phyloP scores from a whole-genome alignment of 345 rosid species.

The Ailanthus altissimus region DNA sequence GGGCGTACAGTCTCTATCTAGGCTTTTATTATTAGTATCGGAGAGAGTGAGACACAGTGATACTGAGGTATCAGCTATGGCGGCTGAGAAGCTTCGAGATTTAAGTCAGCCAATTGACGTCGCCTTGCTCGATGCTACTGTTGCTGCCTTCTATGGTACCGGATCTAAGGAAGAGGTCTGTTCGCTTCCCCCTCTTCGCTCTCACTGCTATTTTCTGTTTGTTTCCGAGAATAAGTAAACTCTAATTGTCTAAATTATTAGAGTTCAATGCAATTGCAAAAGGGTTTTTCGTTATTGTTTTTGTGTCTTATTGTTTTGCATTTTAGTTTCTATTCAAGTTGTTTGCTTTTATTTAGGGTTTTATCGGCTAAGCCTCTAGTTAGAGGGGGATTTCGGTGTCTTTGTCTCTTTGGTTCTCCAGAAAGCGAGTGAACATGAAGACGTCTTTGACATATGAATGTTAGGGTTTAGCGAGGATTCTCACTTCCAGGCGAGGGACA shows the following conservation, averaged over 20 bases:
- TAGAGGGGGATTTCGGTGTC: neutral
- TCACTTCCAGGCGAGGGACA: neutral
- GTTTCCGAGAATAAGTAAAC: neutral
- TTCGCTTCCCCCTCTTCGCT: neutral
- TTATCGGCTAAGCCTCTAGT: neutral
- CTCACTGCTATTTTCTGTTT: neutral
- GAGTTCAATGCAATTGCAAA: constrained; percentile 21
- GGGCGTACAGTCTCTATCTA: constrained; percentile 45
- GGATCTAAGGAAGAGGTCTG: constrained; percentile 99
- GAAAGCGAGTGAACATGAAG: neutral
- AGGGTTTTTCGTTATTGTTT: neutral
- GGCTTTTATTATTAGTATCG: constrained; percentile 31
- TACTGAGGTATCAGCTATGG: constrained; percentile 57
- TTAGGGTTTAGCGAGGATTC: neutral
- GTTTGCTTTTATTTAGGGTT: neutral
- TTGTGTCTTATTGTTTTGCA: neutral
- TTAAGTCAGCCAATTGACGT: constrained; percentile 97
- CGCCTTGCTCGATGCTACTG: constrained; percentile 87
- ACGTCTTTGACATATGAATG: neutral
- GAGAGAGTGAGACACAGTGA: constrained; percentile 11
- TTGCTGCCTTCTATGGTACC: constrained; percentile 99
- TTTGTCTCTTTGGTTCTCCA: neutral
- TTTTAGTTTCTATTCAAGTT: neutral
- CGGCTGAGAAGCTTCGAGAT: constrained; percentile 94
- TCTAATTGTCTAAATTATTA: neutral